Conservation (phyloP, 1,284 basidiomycete genomes). For the Coriolopsis trogii region DNA sequence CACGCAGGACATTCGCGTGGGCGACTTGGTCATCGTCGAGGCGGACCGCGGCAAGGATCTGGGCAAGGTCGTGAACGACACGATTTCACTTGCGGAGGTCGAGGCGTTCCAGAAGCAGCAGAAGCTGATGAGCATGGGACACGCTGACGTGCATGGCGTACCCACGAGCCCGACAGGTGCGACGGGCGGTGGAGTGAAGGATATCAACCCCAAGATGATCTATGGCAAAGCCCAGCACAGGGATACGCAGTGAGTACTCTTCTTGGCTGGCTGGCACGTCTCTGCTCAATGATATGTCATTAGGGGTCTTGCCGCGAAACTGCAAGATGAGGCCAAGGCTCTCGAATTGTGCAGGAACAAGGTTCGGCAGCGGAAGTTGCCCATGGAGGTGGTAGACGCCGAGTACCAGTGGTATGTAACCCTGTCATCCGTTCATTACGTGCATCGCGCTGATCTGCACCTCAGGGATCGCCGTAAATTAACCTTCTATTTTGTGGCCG, state of each 20-base stretch:
- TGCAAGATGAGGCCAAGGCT: slow-evolving; percentile 91
- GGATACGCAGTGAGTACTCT: slow-evolving; percentile 77
- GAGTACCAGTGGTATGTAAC: slow-evolving; percentile 95
- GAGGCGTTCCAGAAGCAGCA: slow-evolving; percentile 87
- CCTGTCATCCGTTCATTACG: not conserved
- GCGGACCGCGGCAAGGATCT: slow-evolving; percentile 95
- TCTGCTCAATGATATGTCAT: slow-evolving; percentile 2
- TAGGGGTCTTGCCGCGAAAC: slow-evolving; percentile 78
- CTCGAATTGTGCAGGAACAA: slow-evolving; percentile 90
- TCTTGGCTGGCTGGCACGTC: not conserved
- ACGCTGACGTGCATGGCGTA: slow-evolving; percentile 42
- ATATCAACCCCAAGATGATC: slow-evolving; percentile 96
- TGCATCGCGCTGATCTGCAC: slow-evolving; percentile 1
- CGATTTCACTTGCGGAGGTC: slow-evolving; percentile 89
- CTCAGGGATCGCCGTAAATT: slow-evolving; percentile 93
- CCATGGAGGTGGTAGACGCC: slow-evolving; percentile 97
- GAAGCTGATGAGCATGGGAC: slow-evolving; percentile 43
- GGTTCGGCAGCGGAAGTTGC: slow-evolving; percentile 89
- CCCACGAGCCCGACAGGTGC: slow-evolving; percentile 60
- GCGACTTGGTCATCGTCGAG: slow-evolving; percentile 95
- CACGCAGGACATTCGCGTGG: slow-evolving; percentile 67
- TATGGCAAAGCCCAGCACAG: slow-evolving; percentile 88
- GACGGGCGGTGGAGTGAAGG: slow-evolving; percentile 62
- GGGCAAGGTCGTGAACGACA: slow-evolving; percentile 88
- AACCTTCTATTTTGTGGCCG: slow-evolving; percentile 97